These are phyloP conservation scores for Pyracantha coccinea DNA, from an alignment of 331 rosid genomes.

Conservation along the genomic window DNA sequence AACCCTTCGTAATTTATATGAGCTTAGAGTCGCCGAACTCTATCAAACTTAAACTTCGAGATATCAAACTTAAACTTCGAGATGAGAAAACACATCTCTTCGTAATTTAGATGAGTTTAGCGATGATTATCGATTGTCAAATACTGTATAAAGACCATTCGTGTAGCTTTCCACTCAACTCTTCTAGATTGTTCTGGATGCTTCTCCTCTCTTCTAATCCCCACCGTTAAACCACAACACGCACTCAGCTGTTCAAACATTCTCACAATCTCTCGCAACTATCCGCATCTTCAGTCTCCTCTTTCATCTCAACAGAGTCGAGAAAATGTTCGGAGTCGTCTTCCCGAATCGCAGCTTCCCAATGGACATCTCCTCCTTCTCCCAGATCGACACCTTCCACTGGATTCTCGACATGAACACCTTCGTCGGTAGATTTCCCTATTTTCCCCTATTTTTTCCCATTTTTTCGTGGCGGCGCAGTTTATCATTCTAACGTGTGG, in stretches of 20 bases:
- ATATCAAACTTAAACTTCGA: no score
- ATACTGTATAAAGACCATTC: no score
- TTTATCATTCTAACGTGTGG: background rate
- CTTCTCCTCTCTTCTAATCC: background rate
- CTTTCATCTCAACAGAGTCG: background rate
- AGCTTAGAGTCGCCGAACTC: no score
- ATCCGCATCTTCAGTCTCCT: background rate
- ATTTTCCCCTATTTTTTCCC: background rate
- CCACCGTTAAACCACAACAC: background rate
- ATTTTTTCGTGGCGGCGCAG: background rate
- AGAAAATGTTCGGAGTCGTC: constrained; percentile 76
- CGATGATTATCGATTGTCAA: no score
- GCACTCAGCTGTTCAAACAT: background rate
- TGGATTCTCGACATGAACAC: constrained; percentile 97
- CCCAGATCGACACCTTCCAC: constrained; percentile 88
- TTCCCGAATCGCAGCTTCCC: constrained; percentile 96
- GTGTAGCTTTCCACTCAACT: background rate
- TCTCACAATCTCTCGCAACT: background rate
- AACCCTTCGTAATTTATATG: no score
- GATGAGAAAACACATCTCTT: no score
- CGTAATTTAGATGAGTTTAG: no score
- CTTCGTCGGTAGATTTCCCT: constrained; percentile 46
- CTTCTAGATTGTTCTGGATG: background rate
- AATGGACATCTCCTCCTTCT: constrained; percentile 76
- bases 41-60: no score